These are phyloP conservation scores for Pythium coloratum DNA, from an alignment of 352 stramenopile genomes.

Conservation along the genomic window DNA sequence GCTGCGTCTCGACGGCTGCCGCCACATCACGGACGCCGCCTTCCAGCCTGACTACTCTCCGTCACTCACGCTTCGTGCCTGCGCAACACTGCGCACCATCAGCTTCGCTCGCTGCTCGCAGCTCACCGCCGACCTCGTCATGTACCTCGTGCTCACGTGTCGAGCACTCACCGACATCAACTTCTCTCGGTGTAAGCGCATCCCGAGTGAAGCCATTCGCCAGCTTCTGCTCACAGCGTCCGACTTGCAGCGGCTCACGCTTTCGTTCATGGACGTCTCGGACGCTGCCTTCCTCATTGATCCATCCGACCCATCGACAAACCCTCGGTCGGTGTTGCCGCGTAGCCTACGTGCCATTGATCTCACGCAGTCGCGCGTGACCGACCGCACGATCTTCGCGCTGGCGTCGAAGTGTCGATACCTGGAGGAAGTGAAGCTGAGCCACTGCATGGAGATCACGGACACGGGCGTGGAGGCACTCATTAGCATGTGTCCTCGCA, in stretches of 20 bases:
- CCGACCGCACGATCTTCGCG: conserved; percentile 62
- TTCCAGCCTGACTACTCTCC: conserved; percentile 84
- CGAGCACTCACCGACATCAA: conserved; percentile 76
- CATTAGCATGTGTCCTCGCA: conserved; percentile 43
- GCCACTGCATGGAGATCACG: conserved; percentile 75
- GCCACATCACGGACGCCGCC: conserved; percentile 84
- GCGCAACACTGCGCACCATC: conserved; percentile 71
- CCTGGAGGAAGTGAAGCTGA: conserved; percentile 72
- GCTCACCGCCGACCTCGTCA: conserved; percentile 70
- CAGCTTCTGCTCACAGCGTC: conserved; percentile 60
- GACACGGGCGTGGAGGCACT: conserved; percentile 75
- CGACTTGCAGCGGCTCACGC: conserved; percentile 62
- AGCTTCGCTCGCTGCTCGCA: conserved; percentile 84
- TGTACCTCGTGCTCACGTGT: conserved; percentile 80
- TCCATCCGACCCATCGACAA: conserved; percentile 11
- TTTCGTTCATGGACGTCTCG: conserved; percentile 85
- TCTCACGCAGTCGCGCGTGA: conserved; percentile 74
- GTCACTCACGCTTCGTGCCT: conserved; percentile 67
- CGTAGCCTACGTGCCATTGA: conserved; percentile 55
- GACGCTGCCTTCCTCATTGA: conserved; percentile 53
- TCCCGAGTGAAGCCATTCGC: conserved; percentile 74
- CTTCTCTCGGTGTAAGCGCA: conserved; percentile 83
- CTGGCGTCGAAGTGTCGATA: conserved; percentile 61
- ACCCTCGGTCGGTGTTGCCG: conserved; percentile 30
- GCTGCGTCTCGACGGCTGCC: conserved; percentile 80